These are phyloP conservation scores for Mortierella sp. DNA, from an alignment of 371 early-diverging fungal genomes.

Conservation along the genomic window DNA sequence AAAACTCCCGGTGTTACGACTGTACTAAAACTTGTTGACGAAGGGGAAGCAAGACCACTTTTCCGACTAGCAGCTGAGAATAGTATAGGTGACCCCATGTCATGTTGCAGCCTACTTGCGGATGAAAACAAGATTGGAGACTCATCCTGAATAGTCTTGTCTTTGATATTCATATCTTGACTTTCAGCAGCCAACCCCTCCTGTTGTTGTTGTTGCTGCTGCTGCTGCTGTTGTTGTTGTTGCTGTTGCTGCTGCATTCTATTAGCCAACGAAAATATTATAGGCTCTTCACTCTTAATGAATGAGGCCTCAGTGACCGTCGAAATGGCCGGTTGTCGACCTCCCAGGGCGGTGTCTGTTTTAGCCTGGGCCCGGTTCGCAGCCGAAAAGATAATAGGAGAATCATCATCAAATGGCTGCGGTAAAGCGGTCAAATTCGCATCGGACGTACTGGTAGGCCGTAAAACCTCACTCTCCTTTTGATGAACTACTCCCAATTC, in stretches of 20 bases:
- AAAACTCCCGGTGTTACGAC: not conserved
- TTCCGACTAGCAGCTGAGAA: slow-evolving; percentile 40
- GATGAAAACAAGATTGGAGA: slow-evolving; percentile 38
- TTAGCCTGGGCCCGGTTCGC: slow-evolving; percentile 28
- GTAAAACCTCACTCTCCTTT: not conserved
- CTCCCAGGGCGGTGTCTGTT: not conserved
- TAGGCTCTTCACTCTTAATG: slow-evolving; percentile 21
- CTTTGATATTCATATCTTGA: slow-evolving; percentile 6
- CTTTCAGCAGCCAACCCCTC: not conserved
- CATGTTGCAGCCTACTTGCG: slow-evolving; percentile 33
- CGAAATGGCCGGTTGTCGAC: slow-evolving; percentile 6
- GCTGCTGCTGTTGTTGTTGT: slow-evolving; percentile 23
- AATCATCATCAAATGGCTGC: slow-evolving; percentile 4
- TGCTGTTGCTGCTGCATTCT: slow-evolving; percentile 28
- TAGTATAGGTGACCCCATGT: slow-evolving; percentile 25
- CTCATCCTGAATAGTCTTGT: slow-evolving; percentile 5
- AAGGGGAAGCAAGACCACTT: slow-evolving; percentile 5
- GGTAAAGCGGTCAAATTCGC: not conserved
- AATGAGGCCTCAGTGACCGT: not conserved
- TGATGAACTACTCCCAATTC: not conserved
- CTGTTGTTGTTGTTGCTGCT: not conserved
- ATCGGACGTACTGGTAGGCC: slow-evolving; percentile 3
- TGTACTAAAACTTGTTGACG: not conserved
- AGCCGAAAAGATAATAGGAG: slow-evolving; percentile 35
- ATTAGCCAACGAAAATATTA: slow-evolving; percentile 38